Evolutionary conservation across 208 protist genomes (phyloP).

Genomic region (Wallacemonas sp.): DNA sequence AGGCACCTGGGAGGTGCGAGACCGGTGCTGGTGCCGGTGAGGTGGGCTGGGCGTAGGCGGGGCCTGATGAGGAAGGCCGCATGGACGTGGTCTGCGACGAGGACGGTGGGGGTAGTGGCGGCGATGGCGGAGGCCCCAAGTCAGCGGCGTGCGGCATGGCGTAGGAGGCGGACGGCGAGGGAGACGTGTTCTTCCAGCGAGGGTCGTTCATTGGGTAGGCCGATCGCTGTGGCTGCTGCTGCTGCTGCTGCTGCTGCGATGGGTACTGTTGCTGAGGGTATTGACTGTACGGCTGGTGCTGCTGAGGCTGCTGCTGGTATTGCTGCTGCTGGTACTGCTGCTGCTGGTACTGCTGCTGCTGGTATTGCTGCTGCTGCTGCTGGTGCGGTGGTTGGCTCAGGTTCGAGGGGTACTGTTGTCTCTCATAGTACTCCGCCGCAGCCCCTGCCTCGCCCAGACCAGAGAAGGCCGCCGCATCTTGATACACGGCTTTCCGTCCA

Average conservation of each 20-base stretch:
- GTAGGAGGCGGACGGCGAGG: neutral
- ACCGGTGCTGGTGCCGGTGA: neutral
- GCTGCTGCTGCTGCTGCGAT: neutral
- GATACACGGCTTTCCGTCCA: too few species aligned
- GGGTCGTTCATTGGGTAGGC: neutral
- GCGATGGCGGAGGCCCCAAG: neutral
- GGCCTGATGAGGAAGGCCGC: neutral
- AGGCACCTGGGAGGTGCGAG: too few species aligned
- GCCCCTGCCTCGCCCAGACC: too few species aligned
- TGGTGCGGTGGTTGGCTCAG: too few species aligned
- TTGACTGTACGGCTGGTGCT: neutral
- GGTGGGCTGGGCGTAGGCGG: neutral
- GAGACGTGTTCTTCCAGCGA: neutral
- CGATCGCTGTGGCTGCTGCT: neutral
- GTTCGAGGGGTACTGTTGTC: too few species aligned
- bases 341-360: too few species aligned
- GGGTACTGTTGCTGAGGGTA: neutral
- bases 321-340: conserved; percentile 4
- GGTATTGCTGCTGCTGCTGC: too few species aligned
- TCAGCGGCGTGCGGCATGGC: neutral
- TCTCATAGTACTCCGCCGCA: too few species aligned
- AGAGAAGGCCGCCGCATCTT: too few species aligned
- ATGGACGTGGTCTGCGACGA: neutral
- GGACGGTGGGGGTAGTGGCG: too few species aligned
- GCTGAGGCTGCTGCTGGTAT: neutral